These are phyloP conservation scores for Lycium ferocissimum DNA, from an alignment of 257 asterid species.

Conservation along the genomic window DNA sequence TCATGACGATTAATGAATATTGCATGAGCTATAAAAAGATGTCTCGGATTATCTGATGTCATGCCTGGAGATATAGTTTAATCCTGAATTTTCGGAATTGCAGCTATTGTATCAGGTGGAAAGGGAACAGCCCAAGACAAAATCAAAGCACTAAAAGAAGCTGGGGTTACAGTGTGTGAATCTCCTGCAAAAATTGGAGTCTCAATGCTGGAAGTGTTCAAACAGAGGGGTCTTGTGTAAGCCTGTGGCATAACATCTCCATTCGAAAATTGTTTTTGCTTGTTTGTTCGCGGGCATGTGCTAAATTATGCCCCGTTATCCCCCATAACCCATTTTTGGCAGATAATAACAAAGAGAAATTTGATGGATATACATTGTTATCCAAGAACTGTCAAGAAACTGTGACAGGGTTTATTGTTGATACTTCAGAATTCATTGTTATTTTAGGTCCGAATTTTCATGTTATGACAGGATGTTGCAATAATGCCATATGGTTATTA, in stretches of 20 bases:
- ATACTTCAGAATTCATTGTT: background rate
- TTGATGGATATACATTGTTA: background rate
- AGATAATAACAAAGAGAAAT: constrained; percentile 27
- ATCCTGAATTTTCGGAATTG: constrained; percentile 36
- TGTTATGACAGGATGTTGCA: background rate
- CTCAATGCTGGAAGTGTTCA: constrained; percentile 87
- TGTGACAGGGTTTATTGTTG: background rate
- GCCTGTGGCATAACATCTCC: background rate
- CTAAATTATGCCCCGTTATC: background rate
- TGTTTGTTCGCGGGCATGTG: background rate
- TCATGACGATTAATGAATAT: background rate
- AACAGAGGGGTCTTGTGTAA: constrained; percentile 84
- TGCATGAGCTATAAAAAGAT: background rate
- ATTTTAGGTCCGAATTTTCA: background rate
- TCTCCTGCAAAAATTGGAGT: constrained; percentile 97
- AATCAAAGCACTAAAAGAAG: constrained; percentile 80
- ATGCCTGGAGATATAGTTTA: background rate
- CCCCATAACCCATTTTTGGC: constrained; percentile 19
- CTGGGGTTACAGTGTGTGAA: constrained; percentile 89
- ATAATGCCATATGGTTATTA: background rate
- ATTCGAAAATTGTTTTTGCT: background rate
- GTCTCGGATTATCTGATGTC: background rate
- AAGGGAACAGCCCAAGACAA: constrained; percentile 96
- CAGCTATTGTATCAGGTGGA: constrained; percentile 86
- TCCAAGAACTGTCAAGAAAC: background rate